phyloP scores from a whole-genome alignment of 352 stramenopile genomes.

The Globisporangium nunn region DNA sequence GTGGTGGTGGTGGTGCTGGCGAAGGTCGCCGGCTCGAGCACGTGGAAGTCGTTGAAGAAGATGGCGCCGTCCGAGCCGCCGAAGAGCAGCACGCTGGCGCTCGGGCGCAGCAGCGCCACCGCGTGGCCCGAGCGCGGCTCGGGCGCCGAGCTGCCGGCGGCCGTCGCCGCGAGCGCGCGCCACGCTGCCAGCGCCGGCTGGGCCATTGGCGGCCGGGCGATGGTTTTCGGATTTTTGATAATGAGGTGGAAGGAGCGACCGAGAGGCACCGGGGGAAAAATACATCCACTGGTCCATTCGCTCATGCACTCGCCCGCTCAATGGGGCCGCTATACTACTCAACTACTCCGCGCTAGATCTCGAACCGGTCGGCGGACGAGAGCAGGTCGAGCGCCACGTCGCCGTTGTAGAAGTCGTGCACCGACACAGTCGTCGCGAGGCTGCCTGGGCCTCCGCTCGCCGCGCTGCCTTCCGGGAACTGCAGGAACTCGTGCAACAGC shows the following conservation, averaged over 20 bases:
- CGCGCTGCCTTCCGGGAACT: conserved; percentile 18
- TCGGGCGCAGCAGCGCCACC: conserved; percentile 40
- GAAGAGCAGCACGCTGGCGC: conserved; percentile 47
- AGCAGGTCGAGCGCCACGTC: conserved; percentile 36
- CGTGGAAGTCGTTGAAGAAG: conserved; percentile 51
- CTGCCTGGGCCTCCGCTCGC: not conserved
- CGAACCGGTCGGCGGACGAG: conserved; percentile 36
- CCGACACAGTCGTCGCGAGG: conserved; percentile 30
- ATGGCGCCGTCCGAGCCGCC: conserved; percentile 49
- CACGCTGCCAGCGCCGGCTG: not conserved
- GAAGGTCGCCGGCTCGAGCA: conserved; percentile 7
- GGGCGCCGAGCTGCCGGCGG: not conserved
- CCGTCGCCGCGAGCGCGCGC: not conserved
- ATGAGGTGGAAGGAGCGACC: too few species aligned
- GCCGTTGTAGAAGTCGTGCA: conserved; percentile 49
- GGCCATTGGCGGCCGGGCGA: too few species aligned
- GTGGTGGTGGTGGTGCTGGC: not conserved
- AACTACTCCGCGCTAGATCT: conserved; percentile 26
- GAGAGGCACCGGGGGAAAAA: too few species aligned
- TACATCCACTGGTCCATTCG: not conserved
- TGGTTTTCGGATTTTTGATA: too few species aligned
- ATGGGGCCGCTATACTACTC: not conserved
- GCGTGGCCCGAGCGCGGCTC: conserved; percentile 42
- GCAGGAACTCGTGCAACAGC: conserved; percentile 30
- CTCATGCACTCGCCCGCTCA: not conserved